These are phyloP conservation scores for Pyricularia pennisetigena DNA, from an alignment of 2,329 filamentous ascomycete genomes.

Conservation along the genomic window DNA sequence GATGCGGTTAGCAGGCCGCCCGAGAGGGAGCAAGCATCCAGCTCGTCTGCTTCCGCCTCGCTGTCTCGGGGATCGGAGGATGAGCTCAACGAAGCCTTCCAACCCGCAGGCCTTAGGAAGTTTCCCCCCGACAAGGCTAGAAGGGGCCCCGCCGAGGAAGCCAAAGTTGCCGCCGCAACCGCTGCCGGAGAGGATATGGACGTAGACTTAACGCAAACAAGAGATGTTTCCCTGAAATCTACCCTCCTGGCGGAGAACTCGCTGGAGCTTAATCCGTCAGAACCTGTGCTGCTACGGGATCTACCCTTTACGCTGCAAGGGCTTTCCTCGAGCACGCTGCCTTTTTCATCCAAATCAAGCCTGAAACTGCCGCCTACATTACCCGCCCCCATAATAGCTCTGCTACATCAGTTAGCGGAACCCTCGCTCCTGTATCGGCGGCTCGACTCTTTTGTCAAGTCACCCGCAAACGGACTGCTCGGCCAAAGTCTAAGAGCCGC, in stretches of 20 bases:
- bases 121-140: constrained; percentile 30
- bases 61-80: constrained; percentile 25
- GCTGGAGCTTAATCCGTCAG: constrained; percentile 48
- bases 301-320: constrained; percentile 90
- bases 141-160: constrained; percentile 23
- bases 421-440: constrained; percentile 84
- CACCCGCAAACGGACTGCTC: constrained; percentile 72
- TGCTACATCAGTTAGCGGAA: constrained; percentile 84
- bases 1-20: constrained; percentile 3
- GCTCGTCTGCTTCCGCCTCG: constrained; percentile 5
- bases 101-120: constrained; percentile 38
- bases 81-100: constrained; percentile 41
- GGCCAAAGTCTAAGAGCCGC: constrained; percentile 87
- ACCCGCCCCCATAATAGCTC: constrained; percentile 73
- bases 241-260: constrained; percentile 47
- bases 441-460: constrained; percentile 73
- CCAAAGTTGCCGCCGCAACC: constrained; percentile 2
- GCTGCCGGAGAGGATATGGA: constrained; percentile 12
- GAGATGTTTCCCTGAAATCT: constrained; percentile 47
- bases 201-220: constrained; percentile 21
- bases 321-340: constrained; percentile 74
- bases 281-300: constrained; percentile 62
- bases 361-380: constrained; percentile 71
- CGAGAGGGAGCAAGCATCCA: constrained; percentile 3
- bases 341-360: constrained; percentile 59